phyloP scores from a whole-genome alignment of 768 basidiomycete species.

The Russula sp. region DNA sequence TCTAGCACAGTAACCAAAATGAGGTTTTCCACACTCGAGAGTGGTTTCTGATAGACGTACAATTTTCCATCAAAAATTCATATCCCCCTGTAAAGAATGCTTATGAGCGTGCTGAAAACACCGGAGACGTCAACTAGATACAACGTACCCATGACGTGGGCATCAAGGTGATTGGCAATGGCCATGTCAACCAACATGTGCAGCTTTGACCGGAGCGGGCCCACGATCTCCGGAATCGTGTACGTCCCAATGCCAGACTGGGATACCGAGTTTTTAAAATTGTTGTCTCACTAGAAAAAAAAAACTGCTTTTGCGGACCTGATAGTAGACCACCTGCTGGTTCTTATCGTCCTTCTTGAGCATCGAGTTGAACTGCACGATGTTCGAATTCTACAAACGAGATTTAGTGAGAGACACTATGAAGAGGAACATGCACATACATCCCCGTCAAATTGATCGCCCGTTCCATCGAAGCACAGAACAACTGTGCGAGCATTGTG shows the following conservation, averaged over 20 bases:
- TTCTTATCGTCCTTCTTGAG: constrained; percentile 61
- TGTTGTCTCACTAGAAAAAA: background rate
- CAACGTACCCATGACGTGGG: constrained; percentile 66
- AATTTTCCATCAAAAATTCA: constrained; percentile 77
- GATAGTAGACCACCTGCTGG: constrained; percentile 73
- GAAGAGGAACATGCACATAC: constrained; percentile 39
- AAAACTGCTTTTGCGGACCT: constrained; percentile 41
- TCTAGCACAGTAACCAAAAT: constrained; percentile 46
- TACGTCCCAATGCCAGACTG: constrained; percentile 76
- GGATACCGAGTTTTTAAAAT: background rate
- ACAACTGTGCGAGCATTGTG: constrained; percentile 48
- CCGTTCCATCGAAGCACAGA: constrained; percentile 66
- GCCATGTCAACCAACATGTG: constrained; percentile 58
- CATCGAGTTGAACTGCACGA: constrained; percentile 66
- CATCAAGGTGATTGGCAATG: constrained; percentile 58
- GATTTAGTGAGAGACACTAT: background rate
- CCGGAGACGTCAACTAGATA: background rate
- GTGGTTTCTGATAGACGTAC: constrained; percentile 36
- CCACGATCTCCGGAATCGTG: constrained; percentile 58
- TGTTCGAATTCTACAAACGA: constrained; percentile 60
- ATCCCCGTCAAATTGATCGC: constrained; percentile 65
- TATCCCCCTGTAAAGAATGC: constrained; percentile 52
- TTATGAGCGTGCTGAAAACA: background rate
- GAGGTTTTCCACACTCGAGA: constrained; percentile 4
- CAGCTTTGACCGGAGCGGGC: constrained; percentile 52